Conservation (phyloP, 208 protist species). For the Leishmania major region DNA sequence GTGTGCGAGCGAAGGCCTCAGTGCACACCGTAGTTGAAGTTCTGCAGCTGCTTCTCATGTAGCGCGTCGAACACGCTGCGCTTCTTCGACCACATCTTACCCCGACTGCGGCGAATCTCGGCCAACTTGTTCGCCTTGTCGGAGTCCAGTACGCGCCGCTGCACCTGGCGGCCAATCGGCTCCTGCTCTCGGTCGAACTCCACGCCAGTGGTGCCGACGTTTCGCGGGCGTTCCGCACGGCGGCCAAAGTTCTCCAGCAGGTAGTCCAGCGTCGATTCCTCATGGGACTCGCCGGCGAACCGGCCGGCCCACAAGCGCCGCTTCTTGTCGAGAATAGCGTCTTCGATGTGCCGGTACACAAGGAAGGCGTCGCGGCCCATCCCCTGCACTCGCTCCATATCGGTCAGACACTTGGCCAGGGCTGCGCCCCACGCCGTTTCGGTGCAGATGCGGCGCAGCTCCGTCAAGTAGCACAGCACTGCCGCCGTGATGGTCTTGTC, state of each 20-base stretch:
- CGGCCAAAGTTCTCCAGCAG: conserved; percentile 91
- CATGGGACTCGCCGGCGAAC: conserved; percentile 83
- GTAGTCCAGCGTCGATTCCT: conserved; percentile 90
- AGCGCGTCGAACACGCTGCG: conserved; percentile 82
- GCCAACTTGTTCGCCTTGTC: conserved; percentile 86
- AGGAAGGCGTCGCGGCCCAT: conserved; percentile 78
- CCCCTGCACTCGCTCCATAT: conserved; percentile 67
- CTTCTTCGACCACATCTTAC: conserved; percentile 88
- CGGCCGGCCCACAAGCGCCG: conserved; percentile 79
- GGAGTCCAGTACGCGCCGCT: conserved; percentile 83
- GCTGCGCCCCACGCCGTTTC: conserved; percentile 76
- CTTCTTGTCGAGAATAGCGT: conserved; percentile 81
- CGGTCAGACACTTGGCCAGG: conserved; percentile 66
- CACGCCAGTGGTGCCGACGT: conserved; percentile 75
- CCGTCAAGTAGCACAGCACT: conserved; percentile 74
- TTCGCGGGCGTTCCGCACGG: conserved; percentile 61
- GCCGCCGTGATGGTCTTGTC: conserved; percentile 88
- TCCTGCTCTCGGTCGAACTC: conserved; percentile 93
- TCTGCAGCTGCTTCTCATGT: conserved; percentile 90
- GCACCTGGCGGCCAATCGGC: conserved; percentile 89
- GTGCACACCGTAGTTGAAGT: conserved; percentile 79
- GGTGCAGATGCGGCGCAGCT: conserved; percentile 68
- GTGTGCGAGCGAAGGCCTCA: conserved; percentile 13
- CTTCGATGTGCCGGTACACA: conserved; percentile 82
- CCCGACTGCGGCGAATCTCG: conserved; percentile 68